Evolutionary conservation across 2,329 filamentous ascomycete genomes (phyloP).

Genomic region (Trichoderma sp.): DNA sequence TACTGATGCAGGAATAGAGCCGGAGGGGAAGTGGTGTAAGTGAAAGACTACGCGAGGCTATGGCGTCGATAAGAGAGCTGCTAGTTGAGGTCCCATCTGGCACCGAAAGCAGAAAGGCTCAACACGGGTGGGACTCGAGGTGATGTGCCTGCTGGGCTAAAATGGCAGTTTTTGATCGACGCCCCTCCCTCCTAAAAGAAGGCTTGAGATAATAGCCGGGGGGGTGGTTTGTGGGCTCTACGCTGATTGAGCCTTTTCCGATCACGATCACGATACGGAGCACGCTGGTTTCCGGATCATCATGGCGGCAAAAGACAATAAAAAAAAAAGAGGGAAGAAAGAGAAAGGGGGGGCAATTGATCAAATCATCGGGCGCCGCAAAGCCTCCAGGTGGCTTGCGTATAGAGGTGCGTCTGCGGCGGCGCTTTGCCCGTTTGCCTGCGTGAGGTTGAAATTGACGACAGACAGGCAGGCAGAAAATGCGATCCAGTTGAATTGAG

Average conservation of each 20-base stretch:
- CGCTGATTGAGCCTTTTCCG: not conserved
- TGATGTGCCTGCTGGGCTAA: conserved; percentile 24
- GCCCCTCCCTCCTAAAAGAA: conserved; percentile 1
- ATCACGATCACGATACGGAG: conserved; percentile 4
- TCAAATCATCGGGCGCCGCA: not conserved
- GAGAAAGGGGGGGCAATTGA: not conserved
- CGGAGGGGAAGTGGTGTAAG: conserved; percentile 5
- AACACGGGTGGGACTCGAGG: conserved; percentile 1
- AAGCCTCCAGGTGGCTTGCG: not conserved
- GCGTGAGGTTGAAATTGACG: not conserved
- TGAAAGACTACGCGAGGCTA: conserved; percentile 17
- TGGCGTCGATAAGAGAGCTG: conserved; percentile 19
- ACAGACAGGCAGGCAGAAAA: not conserved
- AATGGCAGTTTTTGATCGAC: conserved; percentile 18
- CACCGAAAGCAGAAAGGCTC: conserved; percentile 2
- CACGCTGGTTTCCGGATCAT: not conserved
- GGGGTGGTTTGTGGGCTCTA: not conserved
- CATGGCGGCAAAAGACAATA: no score
- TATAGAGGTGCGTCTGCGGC: not conserved
- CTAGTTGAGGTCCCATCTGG: conserved; percentile 5
- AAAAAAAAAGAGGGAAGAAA: no score
- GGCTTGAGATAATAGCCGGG: not conserved
- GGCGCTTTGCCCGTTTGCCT: not conserved
- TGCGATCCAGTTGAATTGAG: not conserved
- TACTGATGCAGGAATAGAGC: conserved; percentile 9